A percentile compares a stretch with the other conserved stretches of the same genome.
phyloP scores from a whole-genome alignment of 2,329 filamentous ascomycete genomes.

The Clonostachys solani region DNA sequence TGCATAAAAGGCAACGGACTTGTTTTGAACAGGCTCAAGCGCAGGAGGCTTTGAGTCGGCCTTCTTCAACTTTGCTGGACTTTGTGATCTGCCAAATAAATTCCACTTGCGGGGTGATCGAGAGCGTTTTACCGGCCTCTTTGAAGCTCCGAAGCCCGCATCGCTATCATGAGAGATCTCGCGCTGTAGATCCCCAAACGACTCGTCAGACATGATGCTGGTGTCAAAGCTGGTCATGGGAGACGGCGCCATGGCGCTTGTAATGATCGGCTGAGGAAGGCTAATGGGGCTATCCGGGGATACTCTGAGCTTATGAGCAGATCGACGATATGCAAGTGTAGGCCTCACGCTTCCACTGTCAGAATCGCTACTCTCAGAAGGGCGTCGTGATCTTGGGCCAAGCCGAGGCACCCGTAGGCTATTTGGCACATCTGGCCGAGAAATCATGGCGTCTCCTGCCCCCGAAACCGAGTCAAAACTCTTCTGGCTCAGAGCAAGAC shows the following conservation, averaged over 20 bases:
- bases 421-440: conserved; percentile 7
- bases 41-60: conserved; percentile 27
- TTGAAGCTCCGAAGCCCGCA: conserved; percentile 27
- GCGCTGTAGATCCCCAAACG: conserved; percentile 33
- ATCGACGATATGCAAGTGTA: conserved; percentile 50
- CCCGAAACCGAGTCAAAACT: conserved; percentile 34
- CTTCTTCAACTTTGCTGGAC: conserved; percentile 27
- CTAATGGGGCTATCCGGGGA: conserved; percentile 38
- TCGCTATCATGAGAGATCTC: conserved; percentile 23
- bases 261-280: conserved; percentile 50
- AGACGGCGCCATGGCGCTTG: conserved; percentile 34
- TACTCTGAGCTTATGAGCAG: conserved; percentile 44
- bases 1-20: conserved; percentile 53
- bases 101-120: conserved; percentile 60
- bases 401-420: not conserved
- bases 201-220: conserved; percentile 54
- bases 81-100: conserved; percentile 53
- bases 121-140: conserved; percentile 51
- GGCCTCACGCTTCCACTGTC: conserved; percentile 42
- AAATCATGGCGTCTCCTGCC: conserved; percentile 1
- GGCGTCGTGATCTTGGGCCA: conserved; percentile 24
- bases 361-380: conserved; percentile 54
- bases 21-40: conserved; percentile 42
- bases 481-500: conserved; percentile 30
- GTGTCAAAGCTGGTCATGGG: conserved; percentile 54